Percentiles rank a stretch among this genome's conserved stretches.
phyloP scores from a whole-genome alignment of 805 yeast species.

The Pichia ethanolica region DNA sequence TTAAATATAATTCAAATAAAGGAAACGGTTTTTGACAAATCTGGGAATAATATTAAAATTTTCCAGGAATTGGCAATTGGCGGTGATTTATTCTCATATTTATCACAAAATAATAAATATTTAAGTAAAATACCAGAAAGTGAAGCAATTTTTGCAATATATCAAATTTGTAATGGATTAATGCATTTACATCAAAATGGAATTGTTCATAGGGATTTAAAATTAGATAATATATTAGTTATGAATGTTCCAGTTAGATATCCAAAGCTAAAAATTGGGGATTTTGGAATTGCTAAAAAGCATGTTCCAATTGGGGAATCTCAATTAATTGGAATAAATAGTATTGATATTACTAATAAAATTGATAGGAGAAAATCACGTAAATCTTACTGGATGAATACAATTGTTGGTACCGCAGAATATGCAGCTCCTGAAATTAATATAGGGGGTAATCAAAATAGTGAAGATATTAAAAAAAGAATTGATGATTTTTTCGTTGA shows the following conservation, averaged over 20 bases:
- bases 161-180: constrained; percentile 51
- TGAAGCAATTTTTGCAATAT: constrained; percentile 45
- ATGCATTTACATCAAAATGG: constrained; percentile 45
- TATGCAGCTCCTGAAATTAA: constrained; percentile 70
- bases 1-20: constrained; percentile 86
- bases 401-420: constrained; percentile 46
- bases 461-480: neutral
- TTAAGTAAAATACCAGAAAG: constrained; percentile 40
- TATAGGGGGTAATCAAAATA: constrained; percentile 16
- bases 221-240: constrained; percentile 59
- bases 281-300: constrained; percentile 49
- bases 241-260: constrained; percentile 45
- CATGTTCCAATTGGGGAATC: constrained; percentile 6
- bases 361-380: neutral
- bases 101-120: constrained; percentile 52
- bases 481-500: constrained; percentile 31
- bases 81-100: constrained; percentile 89
- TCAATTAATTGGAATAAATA: neutral
- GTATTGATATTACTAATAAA: neutral
- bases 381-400: constrained; percentile 17
- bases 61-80: constrained; percentile 94
- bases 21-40: constrained; percentile 59
- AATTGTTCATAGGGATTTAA: constrained; percentile 61
- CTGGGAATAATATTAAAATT: constrained; percentile 79
- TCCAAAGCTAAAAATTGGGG: constrained; percentile 52